Percentiles rank a stretch among this genome's conserved stretches.
Evolutionary conservation across 1,284 basidiomycete genomes (phyloP).

Genomic region (Vanrija sp.): DNA sequence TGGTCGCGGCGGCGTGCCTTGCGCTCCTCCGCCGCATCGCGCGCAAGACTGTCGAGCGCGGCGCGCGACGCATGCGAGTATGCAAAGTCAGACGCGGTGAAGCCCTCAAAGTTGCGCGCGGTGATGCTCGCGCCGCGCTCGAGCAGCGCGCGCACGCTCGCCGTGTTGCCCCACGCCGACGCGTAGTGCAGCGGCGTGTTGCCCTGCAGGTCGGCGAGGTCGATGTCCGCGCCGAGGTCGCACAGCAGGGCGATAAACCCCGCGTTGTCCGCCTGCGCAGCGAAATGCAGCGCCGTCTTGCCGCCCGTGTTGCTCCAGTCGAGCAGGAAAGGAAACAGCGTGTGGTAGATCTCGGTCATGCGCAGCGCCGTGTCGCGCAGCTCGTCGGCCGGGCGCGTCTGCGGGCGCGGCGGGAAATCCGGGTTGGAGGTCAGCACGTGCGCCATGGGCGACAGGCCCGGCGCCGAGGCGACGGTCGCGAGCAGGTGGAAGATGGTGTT

Average conservation of each 20-base stretch:
- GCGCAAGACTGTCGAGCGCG: constrained; percentile 28
- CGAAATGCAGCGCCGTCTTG: constrained; percentile 83
- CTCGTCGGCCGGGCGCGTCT: constrained; percentile 15
- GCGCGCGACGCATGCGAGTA: constrained; percentile 58
- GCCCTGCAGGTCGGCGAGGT: constrained; percentile 73
- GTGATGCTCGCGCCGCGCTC: constrained; percentile 79
- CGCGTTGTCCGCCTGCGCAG: constrained; percentile 81
- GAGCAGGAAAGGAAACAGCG: constrained; percentile 61
- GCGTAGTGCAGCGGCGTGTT: constrained; percentile 85
- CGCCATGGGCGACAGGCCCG: constrained; percentile 21
- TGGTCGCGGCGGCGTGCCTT: constrained; percentile 12
- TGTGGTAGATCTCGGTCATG: constrained; percentile 37
- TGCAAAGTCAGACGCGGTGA: constrained; percentile 85
- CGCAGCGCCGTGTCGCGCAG: constrained; percentile 24
- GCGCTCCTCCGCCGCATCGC: constrained; percentile 29
- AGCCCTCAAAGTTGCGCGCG: constrained; percentile 82
- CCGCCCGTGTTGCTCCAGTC: constrained; percentile 87
- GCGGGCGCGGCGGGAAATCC: constrained; percentile 23
- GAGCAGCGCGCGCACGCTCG: constrained; percentile 81
- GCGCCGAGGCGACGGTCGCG: constrained; percentile 63
- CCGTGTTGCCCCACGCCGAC: constrained; percentile 39
- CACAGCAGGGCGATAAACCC: constrained; percentile 70
- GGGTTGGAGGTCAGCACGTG: constrained; percentile 26
- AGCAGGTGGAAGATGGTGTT: constrained; percentile 86
- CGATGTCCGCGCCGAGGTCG: constrained; percentile 79